A percentile compares a stretch with the other conserved stretches of the same genome.
phyloP scores from a whole-genome alignment of 1,284 basidiomycete genomes.

The Ceratobasidium sp. region DNA sequence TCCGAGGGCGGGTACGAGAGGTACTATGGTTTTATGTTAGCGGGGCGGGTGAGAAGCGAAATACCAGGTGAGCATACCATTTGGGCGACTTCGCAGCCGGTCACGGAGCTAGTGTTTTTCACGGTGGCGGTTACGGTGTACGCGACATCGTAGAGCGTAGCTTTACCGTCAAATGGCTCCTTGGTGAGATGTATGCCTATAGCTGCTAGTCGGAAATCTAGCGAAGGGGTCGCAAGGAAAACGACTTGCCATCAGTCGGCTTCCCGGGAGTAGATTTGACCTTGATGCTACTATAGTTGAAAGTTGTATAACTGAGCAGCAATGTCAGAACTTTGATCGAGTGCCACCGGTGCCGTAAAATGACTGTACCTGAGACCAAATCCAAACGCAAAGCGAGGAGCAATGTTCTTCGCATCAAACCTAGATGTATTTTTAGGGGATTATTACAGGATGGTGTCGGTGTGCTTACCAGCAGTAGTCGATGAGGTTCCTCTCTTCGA shows the following conservation, averaged over 20 bases:
- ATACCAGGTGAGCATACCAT: slow-evolving; percentile 9
- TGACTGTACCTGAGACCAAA: slow-evolving; percentile 60
- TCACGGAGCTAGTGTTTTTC: slow-evolving; percentile 27
- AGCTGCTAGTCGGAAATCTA: neutral
- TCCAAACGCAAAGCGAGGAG: slow-evolving; percentile 57
- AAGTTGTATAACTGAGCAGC: slow-evolving; percentile 54
- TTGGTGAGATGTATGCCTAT: slow-evolving; percentile 9
- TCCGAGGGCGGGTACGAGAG: slow-evolving; percentile 28
- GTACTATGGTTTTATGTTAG: neutral
- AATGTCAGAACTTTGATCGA: neutral
- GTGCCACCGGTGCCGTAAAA: slow-evolving; percentile 53
- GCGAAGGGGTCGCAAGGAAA: no score
- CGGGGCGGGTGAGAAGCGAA: neutral
- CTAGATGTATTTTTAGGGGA: neutral
- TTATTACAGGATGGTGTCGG: neutral
- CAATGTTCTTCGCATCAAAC: slow-evolving; percentile 53
- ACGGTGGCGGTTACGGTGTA: slow-evolving; percentile 13
- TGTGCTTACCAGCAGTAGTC: slow-evolving; percentile 47
- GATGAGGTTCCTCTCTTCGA: slow-evolving; percentile 65
- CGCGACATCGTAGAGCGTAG: slow-evolving; percentile 32
- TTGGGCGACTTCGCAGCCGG: slow-evolving; percentile 22
- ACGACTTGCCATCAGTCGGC: neutral
- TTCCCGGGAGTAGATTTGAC: slow-evolving; percentile 41
- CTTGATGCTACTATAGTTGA: slow-evolving; percentile 52
- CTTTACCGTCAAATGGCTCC: slow-evolving; percentile 21